Base-by-base conservation (phyloP, 2,329 filamentous ascomycete species). In the Pseudogymnoascus sp. region DNA sequence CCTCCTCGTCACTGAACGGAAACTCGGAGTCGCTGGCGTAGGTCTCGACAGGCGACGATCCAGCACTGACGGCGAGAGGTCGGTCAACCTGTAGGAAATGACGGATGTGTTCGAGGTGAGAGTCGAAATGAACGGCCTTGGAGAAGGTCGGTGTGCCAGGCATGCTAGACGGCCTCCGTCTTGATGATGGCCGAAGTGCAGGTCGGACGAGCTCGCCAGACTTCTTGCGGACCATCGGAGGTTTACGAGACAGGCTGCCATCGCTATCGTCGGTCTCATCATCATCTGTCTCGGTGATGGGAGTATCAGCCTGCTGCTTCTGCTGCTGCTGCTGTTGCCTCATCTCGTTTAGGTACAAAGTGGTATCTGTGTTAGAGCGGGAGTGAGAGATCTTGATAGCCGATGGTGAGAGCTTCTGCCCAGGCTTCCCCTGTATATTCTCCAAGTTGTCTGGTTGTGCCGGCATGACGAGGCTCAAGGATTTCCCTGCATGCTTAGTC, bases 51-150 rank as follows among this genome's bases (percentile, higher is more conserved):
- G 94, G 94, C 1, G 94, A 97, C 0, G 93, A 93, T 14, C 91
- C 88, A 59, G 92, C 92, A 73, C 93, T 97, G 72, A 99, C 94
- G 58, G 94, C 94, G n/a, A 96, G 86, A 1, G 94, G 94, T 61
- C 90, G 86, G 71, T 99, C 94, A 6, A 97, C 87, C 72, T 97
- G 91, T 20, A 97, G 79, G 74, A 99, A 99, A 73, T 97, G 94
- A 33, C 94, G 86, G 38, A 97, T 93, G 69, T 97, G 93, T 76
- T 97, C 94, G 38, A 97, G 85, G 71, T 96, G 90, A 25, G 93
- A 90, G 75, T 97, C 94, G 72, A 99, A 99, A 75, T 99, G 94
- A n/a, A 99, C 94, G 11, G 90, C 92, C 75, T 99, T 99, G 67
- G 88, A 89, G 72, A 93, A 97, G 7, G 93, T 94, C 0, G 94